Evolutionary conservation across 768 basidiomycete species (phyloP).

Genomic region (Imleria badia): DNA sequence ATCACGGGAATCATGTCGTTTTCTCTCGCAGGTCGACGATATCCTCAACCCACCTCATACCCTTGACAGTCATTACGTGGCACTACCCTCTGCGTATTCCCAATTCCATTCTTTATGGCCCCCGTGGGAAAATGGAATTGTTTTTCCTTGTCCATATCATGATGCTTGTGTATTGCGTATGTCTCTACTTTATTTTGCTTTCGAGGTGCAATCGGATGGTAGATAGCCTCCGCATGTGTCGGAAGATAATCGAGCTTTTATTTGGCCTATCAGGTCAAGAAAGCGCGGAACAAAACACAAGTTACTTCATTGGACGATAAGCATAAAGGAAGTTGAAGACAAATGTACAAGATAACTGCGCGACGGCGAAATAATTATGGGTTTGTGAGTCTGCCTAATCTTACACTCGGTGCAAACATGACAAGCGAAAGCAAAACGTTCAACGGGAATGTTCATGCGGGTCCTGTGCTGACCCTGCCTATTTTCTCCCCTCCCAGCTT

Average conservation of each 20-base stretch:
- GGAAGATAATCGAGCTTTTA: constrained; percentile 27
- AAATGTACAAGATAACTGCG: constrained; percentile 11
- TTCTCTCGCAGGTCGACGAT: constrained; percentile 34
- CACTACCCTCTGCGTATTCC: constrained; percentile 14
- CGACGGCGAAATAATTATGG: not conserved
- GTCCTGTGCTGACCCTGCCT: not conserved
- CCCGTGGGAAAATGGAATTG: constrained; percentile 12
- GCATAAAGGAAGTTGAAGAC: not conserved
- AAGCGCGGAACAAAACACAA: not conserved
- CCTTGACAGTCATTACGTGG: constrained; percentile 31
- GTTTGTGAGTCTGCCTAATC: constrained; percentile 14
- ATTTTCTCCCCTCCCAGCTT: constrained; percentile 50
- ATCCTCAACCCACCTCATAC: constrained; percentile 27
- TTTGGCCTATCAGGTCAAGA: not conserved
- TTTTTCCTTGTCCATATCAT: constrained; percentile 29
- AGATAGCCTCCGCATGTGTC: constrained; percentile 8
- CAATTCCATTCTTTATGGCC: constrained; percentile 4
- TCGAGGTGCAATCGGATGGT: constrained; percentile 14
- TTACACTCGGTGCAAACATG: constrained; percentile 21
- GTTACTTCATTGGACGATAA: not conserved
- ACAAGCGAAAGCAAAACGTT: constrained; percentile 6
- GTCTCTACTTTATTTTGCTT: constrained; percentile 31
- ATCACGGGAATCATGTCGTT: constrained; percentile 26
- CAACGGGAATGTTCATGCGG: not conserved
- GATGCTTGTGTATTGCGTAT: constrained; percentile 31